Conservation (phyloP, 305 asterid species). For the Salvia sclarea region DNA sequence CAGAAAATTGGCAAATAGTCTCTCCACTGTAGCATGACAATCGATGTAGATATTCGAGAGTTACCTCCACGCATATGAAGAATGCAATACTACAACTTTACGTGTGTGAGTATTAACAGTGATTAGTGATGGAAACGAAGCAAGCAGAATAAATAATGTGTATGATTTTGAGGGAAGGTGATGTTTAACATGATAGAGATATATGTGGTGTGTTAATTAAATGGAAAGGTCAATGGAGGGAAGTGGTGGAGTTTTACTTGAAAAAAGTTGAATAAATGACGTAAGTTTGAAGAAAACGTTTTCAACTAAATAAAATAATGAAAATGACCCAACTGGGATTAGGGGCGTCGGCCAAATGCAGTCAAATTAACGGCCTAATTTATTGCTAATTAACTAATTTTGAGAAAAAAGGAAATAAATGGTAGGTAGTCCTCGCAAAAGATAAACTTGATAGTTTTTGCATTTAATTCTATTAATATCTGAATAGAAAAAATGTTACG, state of each 20-base stretch:
- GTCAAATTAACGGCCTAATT: not conserved
- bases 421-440: no score
- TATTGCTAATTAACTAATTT: not conserved
- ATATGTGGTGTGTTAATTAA: no score
- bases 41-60: no score
- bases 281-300: slow-evolving; percentile 5
- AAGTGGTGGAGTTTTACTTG: slow-evolving; percentile 31
- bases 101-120: not conserved
- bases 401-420: no score
- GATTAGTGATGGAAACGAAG: slow-evolving; percentile 5
- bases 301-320: not conserved
- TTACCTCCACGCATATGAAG: not conserved
- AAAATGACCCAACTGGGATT: no score
- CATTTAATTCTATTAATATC: no score
- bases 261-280: slow-evolving; percentile 20
- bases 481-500: no score
- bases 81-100: no score
- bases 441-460: no score
- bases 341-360: no score
- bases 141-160: not conserved
- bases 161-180: no score
- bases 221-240: slow-evolving; percentile 32
- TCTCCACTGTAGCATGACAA: not conserved
- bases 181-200: no score
- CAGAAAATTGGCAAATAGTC: not conserved